Conservation (phyloP, 2,329 filamentous ascomycete species). For the Rhynchosporium secalis region DNA sequence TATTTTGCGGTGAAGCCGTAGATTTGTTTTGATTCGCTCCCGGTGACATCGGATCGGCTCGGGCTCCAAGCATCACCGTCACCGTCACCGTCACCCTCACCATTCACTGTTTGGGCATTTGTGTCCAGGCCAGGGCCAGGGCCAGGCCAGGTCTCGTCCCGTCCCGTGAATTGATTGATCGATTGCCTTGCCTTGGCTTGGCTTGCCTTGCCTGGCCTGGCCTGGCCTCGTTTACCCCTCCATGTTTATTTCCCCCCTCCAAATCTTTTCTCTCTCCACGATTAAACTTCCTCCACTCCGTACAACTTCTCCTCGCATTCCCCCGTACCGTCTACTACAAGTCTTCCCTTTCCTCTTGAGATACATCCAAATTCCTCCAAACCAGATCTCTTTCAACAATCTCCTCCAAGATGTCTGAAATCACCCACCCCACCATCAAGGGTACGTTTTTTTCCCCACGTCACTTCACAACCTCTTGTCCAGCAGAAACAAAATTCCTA, state of each 20-base stretch:
- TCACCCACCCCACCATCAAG: conserved; percentile 58
- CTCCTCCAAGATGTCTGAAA: conserved; percentile 49
- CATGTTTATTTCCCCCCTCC: background rate
- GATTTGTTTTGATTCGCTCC: too few relatives aligned
- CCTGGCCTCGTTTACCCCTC: conserved; percentile 13
- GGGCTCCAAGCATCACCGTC: too few relatives aligned
- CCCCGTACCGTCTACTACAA: background rate
- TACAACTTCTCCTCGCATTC: background rate
- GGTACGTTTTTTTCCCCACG: conserved; percentile 44
- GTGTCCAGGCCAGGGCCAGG: too few relatives aligned
- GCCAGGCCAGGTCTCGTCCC: too few relatives aligned
- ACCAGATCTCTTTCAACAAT: background rate
- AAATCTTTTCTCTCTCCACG: background rate
- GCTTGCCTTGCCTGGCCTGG: too few relatives aligned
- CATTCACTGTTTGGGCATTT: too few relatives aligned
- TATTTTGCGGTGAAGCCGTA: too few relatives aligned
- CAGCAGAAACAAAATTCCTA: background rate
- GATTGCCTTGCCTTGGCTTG: too few relatives aligned
- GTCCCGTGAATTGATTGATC: background rate
- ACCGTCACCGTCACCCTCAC: too few relatives aligned
- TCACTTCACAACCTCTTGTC: conserved; percentile 7
- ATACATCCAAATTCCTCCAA: background rate
- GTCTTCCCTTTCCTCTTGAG: background rate
- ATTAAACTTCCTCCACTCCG: background rate
- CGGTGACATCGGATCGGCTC: too few relatives aligned